Evolutionary conservation across 495 filamentous ascomycete species (phyloP).

Genomic region (Chaetomium tenue): DNA sequence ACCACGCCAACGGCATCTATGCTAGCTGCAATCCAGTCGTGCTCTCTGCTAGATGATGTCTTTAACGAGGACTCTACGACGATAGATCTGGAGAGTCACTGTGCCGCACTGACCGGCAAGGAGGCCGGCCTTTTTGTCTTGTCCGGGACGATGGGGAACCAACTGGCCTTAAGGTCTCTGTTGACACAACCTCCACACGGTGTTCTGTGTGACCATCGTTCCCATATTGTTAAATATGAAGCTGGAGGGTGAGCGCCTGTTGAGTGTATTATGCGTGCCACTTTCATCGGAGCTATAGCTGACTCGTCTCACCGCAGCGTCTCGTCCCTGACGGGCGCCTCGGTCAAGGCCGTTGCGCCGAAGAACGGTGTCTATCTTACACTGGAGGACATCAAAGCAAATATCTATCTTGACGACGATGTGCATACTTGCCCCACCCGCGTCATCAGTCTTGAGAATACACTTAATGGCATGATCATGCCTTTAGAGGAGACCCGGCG

Average conservation of each 20-base stretch:
- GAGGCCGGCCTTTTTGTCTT: constrained; percentile 73
- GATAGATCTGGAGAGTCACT: constrained; percentile 63
- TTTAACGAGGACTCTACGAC: constrained; percentile 81
- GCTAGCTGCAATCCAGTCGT: constrained; percentile 62
- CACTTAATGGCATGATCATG: constrained; percentile 73
- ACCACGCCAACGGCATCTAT: constrained; percentile 83
- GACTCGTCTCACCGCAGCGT: constrained; percentile 35
- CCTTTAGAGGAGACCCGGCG: constrained; percentile 65
- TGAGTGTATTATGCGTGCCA: neutral
- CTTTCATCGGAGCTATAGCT: constrained; percentile 13
- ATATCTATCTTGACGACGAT: constrained; percentile 47
- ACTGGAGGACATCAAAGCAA: constrained; percentile 64
- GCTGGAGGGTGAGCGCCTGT: constrained; percentile 59
- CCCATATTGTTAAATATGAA: constrained; percentile 68
- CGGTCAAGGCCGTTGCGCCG: constrained; percentile 58
- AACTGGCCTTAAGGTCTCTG: constrained; percentile 65
- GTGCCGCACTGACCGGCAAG: constrained; percentile 69
- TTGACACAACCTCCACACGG: constrained; percentile 69
- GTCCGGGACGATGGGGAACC: constrained; percentile 91
- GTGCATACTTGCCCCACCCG: constrained; percentile 69
- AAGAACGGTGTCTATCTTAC: constrained; percentile 70
- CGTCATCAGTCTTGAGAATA: constrained; percentile 84
- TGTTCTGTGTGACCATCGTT: constrained; percentile 64
- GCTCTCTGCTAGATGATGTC: constrained; percentile 75
- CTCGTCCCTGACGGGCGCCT: constrained; percentile 58